phyloP scores from a whole-genome alignment of 352 stramenopile species.

The Pythium chondricola region DNA sequence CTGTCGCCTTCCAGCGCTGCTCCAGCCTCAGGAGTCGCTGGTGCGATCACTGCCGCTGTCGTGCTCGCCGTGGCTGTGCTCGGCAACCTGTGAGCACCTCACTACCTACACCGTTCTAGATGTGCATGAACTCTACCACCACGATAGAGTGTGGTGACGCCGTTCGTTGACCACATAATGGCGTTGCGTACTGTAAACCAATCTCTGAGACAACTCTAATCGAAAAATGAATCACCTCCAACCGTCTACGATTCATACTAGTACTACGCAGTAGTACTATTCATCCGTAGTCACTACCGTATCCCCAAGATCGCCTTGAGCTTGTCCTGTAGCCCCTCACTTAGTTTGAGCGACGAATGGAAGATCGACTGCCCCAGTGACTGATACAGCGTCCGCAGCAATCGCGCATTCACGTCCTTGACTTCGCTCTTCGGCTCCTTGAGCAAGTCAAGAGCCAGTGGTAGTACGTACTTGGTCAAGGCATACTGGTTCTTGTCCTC shows the following conservation, averaged over 20 bases:
- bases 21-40: constrained; percentile 1
- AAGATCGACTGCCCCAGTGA: constrained; percentile 18
- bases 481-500: constrained; percentile 56
- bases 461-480: constrained; percentile 51
- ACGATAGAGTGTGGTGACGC: neutral
- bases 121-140: neutral
- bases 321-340: constrained; percentile 44
- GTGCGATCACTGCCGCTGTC: neutral
- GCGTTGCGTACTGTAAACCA: too few species aligned
- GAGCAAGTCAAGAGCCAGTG: constrained; percentile 57
- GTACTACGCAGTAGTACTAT: too few species aligned
- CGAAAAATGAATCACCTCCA: neutral
- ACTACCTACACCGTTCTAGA: too few species aligned
- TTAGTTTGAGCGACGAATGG: constrained; percentile 37
- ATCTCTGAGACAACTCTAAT: neutral
- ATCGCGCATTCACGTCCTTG: constrained; percentile 45
- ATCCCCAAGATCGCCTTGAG: constrained; percentile 35
- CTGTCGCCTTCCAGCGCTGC: neutral
- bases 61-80: constrained; percentile 14
- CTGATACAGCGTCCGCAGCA: constrained; percentile 32
- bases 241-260: neutral
- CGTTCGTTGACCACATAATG: too few species aligned
- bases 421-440: constrained; percentile 74
- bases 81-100: constrained; percentile 3
- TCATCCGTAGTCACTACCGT: neutral